Conservation (phyloP, 805 yeast genomes). For the Metschnikowia peoriensis region DNA sequence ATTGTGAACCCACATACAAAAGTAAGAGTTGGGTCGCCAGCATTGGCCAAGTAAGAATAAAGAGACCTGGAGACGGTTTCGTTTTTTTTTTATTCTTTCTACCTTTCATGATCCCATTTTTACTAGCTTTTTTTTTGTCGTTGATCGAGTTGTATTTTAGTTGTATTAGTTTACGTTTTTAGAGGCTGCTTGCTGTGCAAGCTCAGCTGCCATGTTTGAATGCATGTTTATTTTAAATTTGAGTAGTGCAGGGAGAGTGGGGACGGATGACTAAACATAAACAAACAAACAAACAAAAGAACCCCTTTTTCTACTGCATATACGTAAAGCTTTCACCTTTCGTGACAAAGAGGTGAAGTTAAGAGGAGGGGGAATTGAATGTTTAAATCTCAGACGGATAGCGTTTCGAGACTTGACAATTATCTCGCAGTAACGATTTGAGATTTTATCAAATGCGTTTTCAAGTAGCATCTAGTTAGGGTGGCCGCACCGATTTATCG, state of each 20-base stretch:
- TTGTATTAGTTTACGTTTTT: slow-evolving; percentile 7
- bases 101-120: background rate
- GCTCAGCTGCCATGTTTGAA: slow-evolving; percentile 5
- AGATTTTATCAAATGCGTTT: no score
- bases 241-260: slow-evolving; percentile 1
- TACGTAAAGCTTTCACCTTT: no score
- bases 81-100: no score
- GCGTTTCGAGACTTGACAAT: no score
- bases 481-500: no score
- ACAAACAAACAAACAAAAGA: background rate
- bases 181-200: slow-evolving; percentile 14
- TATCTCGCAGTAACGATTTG: no score
- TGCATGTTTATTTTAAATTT: slow-evolving; percentile 5
- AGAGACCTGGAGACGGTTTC: no score
- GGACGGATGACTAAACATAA: background rate
- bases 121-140: background rate
- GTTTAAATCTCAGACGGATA: no score
- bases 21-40: slow-evolving; percentile 53
- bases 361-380: no score
- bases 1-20: slow-evolving; percentile 64
- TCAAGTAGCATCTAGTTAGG: no score
- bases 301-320: background rate
- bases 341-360: no score
- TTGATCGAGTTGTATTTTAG: slow-evolving; percentile 12
- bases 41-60: slow-evolving; percentile 15